A percentile compares a stretch with the other conserved stretches of the same genome.
phyloP scores from a whole-genome alignment of 2,329 filamentous ascomycete genomes.

The Aspergillus sp. region DNA sequence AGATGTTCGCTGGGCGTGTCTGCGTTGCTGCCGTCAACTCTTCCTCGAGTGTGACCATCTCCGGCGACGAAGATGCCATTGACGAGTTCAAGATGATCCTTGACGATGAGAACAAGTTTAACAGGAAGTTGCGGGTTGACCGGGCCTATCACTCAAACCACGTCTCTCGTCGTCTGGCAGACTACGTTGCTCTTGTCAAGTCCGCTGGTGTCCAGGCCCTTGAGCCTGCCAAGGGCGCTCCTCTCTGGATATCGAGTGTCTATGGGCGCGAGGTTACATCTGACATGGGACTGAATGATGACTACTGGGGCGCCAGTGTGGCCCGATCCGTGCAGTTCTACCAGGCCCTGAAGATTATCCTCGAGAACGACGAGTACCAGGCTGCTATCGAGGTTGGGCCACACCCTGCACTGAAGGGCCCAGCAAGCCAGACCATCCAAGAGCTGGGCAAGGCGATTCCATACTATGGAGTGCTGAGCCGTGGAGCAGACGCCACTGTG shows the following conservation, averaged over 20 bases:
- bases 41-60: conserved; percentile 4
- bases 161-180: conserved; percentile 2
- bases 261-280: neutral
- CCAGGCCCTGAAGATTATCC: conserved; percentile 18
- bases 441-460: neutral
- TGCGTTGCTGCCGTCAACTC: conserved; percentile 7
- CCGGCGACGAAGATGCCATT: conserved; percentile 3
- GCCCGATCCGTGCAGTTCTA: conserved; percentile 25
- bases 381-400: conserved; percentile 11
- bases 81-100: neutral
- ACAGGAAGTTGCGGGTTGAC: neutral
- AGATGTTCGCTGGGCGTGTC: neutral
- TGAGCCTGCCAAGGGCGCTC: neutral
- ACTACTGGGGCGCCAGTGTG: conserved; percentile 34
- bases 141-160: conserved; percentile 13
- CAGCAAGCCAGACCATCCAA: neutral
- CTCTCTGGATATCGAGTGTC: conserved; percentile 6
- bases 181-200: neutral
- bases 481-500: neutral
- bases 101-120: neutral
- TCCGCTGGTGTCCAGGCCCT: neutral
- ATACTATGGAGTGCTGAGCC: neutral
- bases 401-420: neutral
- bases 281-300: neutral
- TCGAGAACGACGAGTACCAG: conserved; percentile 9